Evolutionary conservation across 1,139 yeast species (phyloP).

Genomic region (Eremothecium coryli): DNA sequence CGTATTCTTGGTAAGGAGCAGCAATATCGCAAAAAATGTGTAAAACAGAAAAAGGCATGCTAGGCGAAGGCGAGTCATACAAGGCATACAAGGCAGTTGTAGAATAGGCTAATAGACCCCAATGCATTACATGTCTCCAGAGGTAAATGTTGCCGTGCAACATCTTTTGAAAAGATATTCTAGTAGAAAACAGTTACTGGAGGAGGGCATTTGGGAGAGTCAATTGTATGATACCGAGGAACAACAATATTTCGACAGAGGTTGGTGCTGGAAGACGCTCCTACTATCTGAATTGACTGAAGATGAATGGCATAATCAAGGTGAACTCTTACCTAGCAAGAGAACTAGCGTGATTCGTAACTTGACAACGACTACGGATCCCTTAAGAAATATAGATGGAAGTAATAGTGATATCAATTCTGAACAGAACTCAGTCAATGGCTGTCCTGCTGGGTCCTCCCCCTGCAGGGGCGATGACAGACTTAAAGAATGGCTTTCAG

Average conservation of each 20-base stretch:
- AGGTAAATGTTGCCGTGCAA: constrained; percentile 3
- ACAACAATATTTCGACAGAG: constrained; percentile 12
- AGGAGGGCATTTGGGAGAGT: constrained; percentile 26
- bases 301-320: neutral
- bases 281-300: constrained; percentile 16
- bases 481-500: constrained; percentile 10
- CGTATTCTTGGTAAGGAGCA: too few relatives aligned
- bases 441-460: constrained; percentile 4
- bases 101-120: too few relatives aligned
- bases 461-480: constrained; percentile 5
- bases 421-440: neutral
- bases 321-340: too few relatives aligned
- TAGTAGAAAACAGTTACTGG: constrained; percentile 20
- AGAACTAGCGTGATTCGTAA: neutral
- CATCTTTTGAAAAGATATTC: constrained; percentile 16
- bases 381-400: too few relatives aligned
- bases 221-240: constrained; percentile 16
- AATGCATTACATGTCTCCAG: too few relatives aligned
- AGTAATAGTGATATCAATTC: neutral
- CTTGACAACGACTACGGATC: neutral
- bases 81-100: too few relatives aligned
- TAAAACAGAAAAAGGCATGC: too few relatives aligned
- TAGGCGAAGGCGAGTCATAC: too few relatives aligned
- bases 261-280: constrained; percentile 28
- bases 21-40: too few relatives aligned